A percentile compares a stretch with the other conserved stretches of the same genome.
phyloP scores from a whole-genome alignment of 1,284 basidiomycete genomes.

The Malassezia nana region DNA sequence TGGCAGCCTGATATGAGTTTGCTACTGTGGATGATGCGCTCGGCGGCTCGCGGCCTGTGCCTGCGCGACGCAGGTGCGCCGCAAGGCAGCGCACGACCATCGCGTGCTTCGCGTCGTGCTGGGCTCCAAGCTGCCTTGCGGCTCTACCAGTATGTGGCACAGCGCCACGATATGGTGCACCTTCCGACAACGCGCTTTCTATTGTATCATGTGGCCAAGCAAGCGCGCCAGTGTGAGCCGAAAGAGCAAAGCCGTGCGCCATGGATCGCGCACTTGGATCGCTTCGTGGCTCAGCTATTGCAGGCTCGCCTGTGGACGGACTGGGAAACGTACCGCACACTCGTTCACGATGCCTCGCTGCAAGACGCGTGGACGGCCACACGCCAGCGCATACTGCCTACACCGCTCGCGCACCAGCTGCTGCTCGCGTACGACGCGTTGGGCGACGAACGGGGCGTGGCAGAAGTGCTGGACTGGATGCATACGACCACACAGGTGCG shows the following conservation, averaged over 20 bases:
- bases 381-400: neutral
- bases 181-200: slow-evolving; percentile 10
- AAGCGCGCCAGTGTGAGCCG: neutral
- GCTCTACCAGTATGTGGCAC: neutral
- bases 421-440: slow-evolving; percentile 7
- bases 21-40: slow-evolving; percentile 9
- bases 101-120: neutral
- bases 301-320: neutral
- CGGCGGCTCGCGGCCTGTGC: slow-evolving; percentile 3
- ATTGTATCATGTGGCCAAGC: slow-evolving; percentile 4
- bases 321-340: neutral
- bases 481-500: neutral
- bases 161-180: neutral
- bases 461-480: slow-evolving; percentile 10
- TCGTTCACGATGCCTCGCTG: neutral
- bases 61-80: slow-evolving; percentile 1
- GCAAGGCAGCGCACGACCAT: neutral
- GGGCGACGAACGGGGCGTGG: neutral
- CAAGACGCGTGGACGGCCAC: neutral
- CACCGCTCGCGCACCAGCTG: slow-evolving; percentile 1
- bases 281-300: neutral
- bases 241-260: neutral
- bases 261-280: neutral
- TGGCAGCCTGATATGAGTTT: slow-evolving; percentile 3
- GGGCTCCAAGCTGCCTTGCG: neutral